Conservation (phyloP, 164 flowering plant species). For the Tetracentron sinense region DNA sequence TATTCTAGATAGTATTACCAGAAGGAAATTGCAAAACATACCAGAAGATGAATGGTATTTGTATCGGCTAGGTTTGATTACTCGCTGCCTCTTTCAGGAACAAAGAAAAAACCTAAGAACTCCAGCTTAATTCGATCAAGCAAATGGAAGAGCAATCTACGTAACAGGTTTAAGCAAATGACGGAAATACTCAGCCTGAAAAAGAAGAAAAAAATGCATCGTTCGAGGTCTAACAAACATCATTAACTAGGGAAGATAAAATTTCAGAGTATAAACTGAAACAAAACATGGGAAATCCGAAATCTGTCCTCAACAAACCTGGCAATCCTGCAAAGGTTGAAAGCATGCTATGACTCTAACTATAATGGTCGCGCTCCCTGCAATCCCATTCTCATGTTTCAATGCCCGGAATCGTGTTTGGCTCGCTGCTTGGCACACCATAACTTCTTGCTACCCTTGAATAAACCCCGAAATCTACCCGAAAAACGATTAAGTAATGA, state of each 20-base stretch:
- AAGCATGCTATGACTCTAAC: slow-evolving; percentile 97
- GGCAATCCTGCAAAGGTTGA: slow-evolving; percentile 90
- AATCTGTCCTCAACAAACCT: slow-evolving; percentile 61
- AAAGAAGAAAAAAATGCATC: slow-evolving; percentile 12
- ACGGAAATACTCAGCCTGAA: slow-evolving; percentile 94
- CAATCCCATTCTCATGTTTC: slow-evolving; percentile 74
- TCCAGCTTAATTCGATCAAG: slow-evolving; percentile 44
- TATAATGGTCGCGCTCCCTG: slow-evolving; percentile 72
- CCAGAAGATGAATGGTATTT: slow-evolving; percentile 30
- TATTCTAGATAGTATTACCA: background rate
- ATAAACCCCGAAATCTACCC: slow-evolving; percentile 9
- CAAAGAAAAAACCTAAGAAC: slow-evolving; percentile 27
- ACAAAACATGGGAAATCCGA: background rate
- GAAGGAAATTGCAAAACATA: slow-evolving; percentile 15
- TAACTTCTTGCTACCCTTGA: slow-evolving; percentile 34
- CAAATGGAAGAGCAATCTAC: slow-evolving; percentile 44
- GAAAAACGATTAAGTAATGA: background rate
- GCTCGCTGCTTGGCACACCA: no score
- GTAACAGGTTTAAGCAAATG: slow-evolving; percentile 93
- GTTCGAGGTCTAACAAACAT: background rate
- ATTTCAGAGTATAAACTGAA: background rate
- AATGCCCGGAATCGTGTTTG: no score
- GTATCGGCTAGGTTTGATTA: slow-evolving; percentile 18
- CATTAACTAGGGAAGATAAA: no score
- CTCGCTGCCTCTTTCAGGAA: slow-evolving; percentile 21